Conservation (phyloP, 768 basidiomycete species). For the Tubosaeta sp. region DNA sequence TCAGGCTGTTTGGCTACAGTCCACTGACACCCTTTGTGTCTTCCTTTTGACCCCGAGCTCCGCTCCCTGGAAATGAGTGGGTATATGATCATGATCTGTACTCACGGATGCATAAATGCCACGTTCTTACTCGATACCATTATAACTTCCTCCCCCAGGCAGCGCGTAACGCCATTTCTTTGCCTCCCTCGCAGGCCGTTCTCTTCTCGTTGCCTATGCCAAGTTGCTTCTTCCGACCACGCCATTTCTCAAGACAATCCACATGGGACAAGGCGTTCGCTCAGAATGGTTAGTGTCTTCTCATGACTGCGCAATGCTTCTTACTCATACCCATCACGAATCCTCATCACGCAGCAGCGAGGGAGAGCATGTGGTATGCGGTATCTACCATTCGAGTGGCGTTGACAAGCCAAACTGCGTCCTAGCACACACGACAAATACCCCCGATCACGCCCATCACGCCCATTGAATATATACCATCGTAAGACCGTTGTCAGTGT, state of each 20-base stretch:
- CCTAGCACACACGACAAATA: constrained; percentile 28
- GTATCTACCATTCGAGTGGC: neutral
- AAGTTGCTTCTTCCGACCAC: constrained; percentile 24
- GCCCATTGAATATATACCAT: constrained; percentile 31
- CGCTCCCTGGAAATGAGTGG: constrained; percentile 38
- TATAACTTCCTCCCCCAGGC: constrained; percentile 27
- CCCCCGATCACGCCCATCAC: constrained; percentile 35
- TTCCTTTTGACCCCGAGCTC: constrained; percentile 38
- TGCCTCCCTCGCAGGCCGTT: constrained; percentile 21
- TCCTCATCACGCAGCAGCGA: constrained; percentile 24
- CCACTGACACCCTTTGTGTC: constrained; percentile 35
- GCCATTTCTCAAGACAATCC: constrained; percentile 28
- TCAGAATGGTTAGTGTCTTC: constrained; percentile 37
- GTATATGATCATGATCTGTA: constrained; percentile 34
- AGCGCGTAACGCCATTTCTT: constrained; percentile 18
- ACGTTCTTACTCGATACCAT: constrained; percentile 31
- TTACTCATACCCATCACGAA: constrained; percentile 29
- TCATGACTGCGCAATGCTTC: constrained; percentile 31
- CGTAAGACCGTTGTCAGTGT: constrained; percentile 21
- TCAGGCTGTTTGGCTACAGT: constrained; percentile 30
- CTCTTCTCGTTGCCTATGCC: constrained; percentile 27
- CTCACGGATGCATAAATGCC: constrained; percentile 36
- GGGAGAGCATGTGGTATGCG: constrained; percentile 26
- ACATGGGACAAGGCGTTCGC: constrained; percentile 33
- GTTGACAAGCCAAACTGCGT: constrained; percentile 12